Evolutionary conservation across 441 rosid genomes (phyloP), one percentile per base, ranked within the genome.

Genomic region (Brassica balearica): DNA sequence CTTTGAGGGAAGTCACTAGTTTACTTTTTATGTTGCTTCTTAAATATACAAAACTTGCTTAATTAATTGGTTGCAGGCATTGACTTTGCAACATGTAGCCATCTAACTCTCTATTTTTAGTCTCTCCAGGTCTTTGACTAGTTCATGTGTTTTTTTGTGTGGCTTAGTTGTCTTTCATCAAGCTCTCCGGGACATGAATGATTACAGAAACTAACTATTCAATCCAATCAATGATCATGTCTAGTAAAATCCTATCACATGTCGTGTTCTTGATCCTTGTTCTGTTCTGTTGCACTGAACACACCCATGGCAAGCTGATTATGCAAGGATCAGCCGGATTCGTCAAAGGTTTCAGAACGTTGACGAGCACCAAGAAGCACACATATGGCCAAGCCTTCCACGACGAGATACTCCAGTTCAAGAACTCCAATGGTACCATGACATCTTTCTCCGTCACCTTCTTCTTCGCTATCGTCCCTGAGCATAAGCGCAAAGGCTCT

Each of bases 381-480:
- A 3, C 2, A 0, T 27, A 0, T 2, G 85, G 85, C 10, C 86
- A 79, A 38, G 82, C 73, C 3, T 85, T 84, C 64, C 9, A 61
- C 0, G 67, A 70, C 2, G 0, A 56, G 23, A 65, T 53, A 12
- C 2, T 68, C 0, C 58, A 1, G 27, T 81, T 87, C 77, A 87
- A 83, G 74, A 69, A 68, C 59, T 63, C 86, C 0, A 41, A 63
- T 0, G 84, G 81, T 23, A 65, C 29, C 2, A 36, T 71, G 8
- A 55, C 56, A 53, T 79, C 85, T 15, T 85, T 87, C 75, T 81
- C 86, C 5, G 20, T 82, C 17, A 75, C 82, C 15, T 83, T 86
- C 38, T 78, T 82, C n/a, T 76, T 85, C 23, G 88, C 82, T 17
- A 80, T 85, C 0, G 29, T 22, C 10, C 20, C 72, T 4, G 76